Evolutionary conservation across 1,284 basidiomycete species (phyloP), one percentile per base, ranked within the genome.

Genomic region (Ustilago vetiveriae): DNA sequence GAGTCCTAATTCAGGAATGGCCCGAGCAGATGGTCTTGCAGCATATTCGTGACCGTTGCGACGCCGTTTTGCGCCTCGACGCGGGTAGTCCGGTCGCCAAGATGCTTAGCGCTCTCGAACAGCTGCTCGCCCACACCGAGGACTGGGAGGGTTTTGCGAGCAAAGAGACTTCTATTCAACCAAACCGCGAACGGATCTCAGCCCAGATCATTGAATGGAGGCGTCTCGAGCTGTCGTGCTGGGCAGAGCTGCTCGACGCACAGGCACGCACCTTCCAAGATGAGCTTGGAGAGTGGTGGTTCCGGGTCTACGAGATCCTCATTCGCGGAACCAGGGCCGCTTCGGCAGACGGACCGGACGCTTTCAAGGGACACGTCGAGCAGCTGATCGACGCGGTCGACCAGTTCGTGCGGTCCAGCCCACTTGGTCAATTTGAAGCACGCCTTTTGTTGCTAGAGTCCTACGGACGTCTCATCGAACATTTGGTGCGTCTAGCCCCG

Each of bases 111-210:
- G 89, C 90, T 3, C 82, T 98, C 38, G 96, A 99, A 82, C 90
- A 91, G 64, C 85, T 99, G 11, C 84, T 98, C 2, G 78, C 90
- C 38, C 92, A 96, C 69, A 92, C 89, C 10, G 92, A 96, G 64
- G 96, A 98, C 79, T 99, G 96, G 96, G 93, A 98, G 82, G 89
- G 90, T 74, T 98, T 92, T 75, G 90, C 95, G 11, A 94, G 93
- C 83, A 86, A 88, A 22, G 89, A 90, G 43, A 97, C 94, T 76
- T 89, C 89, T 22, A 86, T 99, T 57, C 88, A 87, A 73, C 63
- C 80, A 0, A 86, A 91, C 75, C 91, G 90, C 57, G 86, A 88
- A 23, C 85, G 85, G 11, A 83, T 97, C 26, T 90, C 88, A 6
- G 83, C 83, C 19, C 86, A 94, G 41, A 91, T 98, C 48, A 88